Evolutionary conservation across 2,329 filamentous ascomycete species (phyloP), one percentile per base, ranked within the genome.

Genomic region (Tolypocladium album): DNA sequence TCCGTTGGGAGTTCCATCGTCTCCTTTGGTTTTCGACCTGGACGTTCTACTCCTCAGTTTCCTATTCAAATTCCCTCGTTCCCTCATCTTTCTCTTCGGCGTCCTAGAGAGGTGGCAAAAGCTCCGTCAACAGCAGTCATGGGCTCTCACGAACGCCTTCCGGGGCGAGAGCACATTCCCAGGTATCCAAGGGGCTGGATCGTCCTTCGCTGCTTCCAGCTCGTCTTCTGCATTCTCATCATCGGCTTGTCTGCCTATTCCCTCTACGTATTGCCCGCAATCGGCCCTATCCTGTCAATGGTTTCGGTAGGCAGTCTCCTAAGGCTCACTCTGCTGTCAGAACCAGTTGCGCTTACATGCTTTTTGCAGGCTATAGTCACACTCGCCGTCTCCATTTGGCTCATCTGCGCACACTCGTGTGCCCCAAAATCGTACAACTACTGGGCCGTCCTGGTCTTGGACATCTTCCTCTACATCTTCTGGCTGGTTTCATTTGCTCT

Each of bases 371-470:
- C 70, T 61, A 61, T 82, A 47, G 72, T 73, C 38, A 79, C 78
- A 6, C 56, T 84, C 20, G 70, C 79, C 60, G 69, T 74, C 42
- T 73, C 72, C 56, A 69, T 77, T 61, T 85, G 83, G 70, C 70
- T 76, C 57, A 67, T 82, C 13, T 69, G 78, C 20, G 74, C 78
- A n/a, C 71, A 75, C 50, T 73, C 71, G 43, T 72, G 71, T 27
- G 66, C 70, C 0, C 72, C 75, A n/a, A 68, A 68, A 2, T 65
- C 74, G 24, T 82, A 79, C 69, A 84, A 84, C 68, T 80, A 80
- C 69, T 83, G 79, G 76, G 78, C 78, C 34, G 72, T 80, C 9
- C 68, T 84, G 4, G 72, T 71, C 27, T 71, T 84, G 43, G 82
- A 85, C 63, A 74, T 79, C 24, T 74, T 79, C 60, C 75, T 80